Evolutionary conservation across 257 asterid genomes (phyloP), one percentile per base, ranked within the genome.

Genomic region (Nemophila menziesii): DNA sequence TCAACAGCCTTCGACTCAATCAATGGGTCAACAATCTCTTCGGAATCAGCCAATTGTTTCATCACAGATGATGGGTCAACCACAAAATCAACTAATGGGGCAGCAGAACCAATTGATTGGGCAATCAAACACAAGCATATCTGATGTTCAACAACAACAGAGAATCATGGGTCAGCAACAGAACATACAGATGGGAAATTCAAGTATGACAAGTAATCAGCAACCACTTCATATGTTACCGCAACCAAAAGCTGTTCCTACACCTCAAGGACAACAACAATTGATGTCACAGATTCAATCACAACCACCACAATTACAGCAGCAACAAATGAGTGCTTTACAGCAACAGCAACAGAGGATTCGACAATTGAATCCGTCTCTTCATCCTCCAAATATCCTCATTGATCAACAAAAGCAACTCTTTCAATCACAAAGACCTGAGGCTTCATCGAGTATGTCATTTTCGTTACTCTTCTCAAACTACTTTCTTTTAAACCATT

Each of bases 261-360:
- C 78, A 60, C 95, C 80, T 64, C 93, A 80, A 72, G 68, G 78
- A 73, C 93, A 78, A 64, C 89, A n/a, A n/a, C n/a, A n/a, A n/a
- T n/a, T n/a, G n/a, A n/a, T n/a, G n/a, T n/a, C n/a, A n/a, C n/a
- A n/a, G n/a, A n/a, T n/a, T n/a, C n/a, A n/a, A n/a, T n/a, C n/a
- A n/a, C n/a, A n/a, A n/a, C n/a, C n/a, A n/a, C n/a, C n/a, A n/a
- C n/a, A n/a, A n/a, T n/a, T n/a, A n/a, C n/a, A n/a, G n/a, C n/a
- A n/a, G n/a, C n/a, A n/a, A n/a, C n/a, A n/a, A n/a, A n/a, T n/a
- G n/a, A n/a, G n/a, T n/a, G n/a, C n/a, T n/a, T n/a, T n/a, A 81
- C 97, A 74, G 55, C 93, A 80, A 62, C 81, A 75, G 58, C 93
- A 80, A 50, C 97, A 83, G 59, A 70, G 94, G 77, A 73, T 78